Evolutionary conservation across 163 green algal genomes (phyloP), one percentile per base, ranked within the genome.

Genomic region (Volvox carteri): DNA sequence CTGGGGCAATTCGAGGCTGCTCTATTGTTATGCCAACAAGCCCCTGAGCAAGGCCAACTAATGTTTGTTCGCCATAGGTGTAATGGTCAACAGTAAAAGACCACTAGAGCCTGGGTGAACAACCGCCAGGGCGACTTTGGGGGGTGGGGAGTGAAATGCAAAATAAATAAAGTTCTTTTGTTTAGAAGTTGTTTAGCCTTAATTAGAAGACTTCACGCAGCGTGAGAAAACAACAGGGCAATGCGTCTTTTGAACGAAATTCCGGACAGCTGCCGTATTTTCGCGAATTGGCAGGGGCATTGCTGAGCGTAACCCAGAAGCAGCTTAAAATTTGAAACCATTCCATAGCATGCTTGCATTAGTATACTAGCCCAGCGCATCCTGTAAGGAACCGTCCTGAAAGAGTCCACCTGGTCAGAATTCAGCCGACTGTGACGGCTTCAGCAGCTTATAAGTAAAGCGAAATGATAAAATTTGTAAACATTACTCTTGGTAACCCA

Each of bases 1-100:
- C 46, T 54, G 54, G 52, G 52, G 9, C 77, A 56, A 23, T 14
- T 74, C 35, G 44, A 56, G 77, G 77, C 77, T 84, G 75, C 75
- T 44, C 33, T 41, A 42, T 30, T 21, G 25, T 46, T 65, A 30
- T 44, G 44, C 42, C 44, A 67, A 21, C 25, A 81, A 28, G 73
- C 44, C 73, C 44, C 44, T 67, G 12, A 25, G 35, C 23, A 78
- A 54, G 16, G 54, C 16, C 23, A 18, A 5, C 56, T 58, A 78
- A 78, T 78, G 39, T 35, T 30, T 8, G 39, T 78, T 78, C 65
- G 65, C 70, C 70, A 78, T 78, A 54, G 2, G 39, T 23, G 21
- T 21, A 54, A 58, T 16, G 18, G 70, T 78, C 39, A 78, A 78
- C 30, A n/a, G 33, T 48, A 48, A 25, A 44, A 25, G 33, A 46